Percentiles rank a stretch among this genome's conserved stretches.
Evolutionary conservation across 768 basidiomycete genomes (phyloP).

Genomic region (Kwoniella newhampshirensis): DNA sequence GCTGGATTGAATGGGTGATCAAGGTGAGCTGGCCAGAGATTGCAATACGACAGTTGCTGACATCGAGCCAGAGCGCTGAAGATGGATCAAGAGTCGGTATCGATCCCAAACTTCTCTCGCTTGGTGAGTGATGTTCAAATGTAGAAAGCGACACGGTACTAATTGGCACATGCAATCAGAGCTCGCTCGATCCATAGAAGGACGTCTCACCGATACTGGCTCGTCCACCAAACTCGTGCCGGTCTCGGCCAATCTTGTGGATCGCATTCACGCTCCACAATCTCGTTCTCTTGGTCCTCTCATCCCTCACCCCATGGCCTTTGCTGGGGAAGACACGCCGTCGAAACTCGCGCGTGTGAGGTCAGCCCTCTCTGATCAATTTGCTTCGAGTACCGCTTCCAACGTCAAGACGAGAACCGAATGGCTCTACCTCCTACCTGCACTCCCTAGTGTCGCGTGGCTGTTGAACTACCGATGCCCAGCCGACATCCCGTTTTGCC

Average conservation of each 20-base stretch:
- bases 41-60: slow-evolving; percentile 4
- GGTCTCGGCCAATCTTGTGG: slow-evolving; percentile 40
- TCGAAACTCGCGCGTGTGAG: slow-evolving; percentile 72
- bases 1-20: slow-evolving; percentile 40
- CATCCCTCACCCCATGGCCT: slow-evolving; percentile 65
- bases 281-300: slow-evolving; percentile 59
- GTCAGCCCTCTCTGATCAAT: slow-evolving; percentile 21
- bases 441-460: slow-evolving; percentile 67
- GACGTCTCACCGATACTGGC: slow-evolving; percentile 10
- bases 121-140: slow-evolving; percentile 13
- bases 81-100: slow-evolving; percentile 45
- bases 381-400: slow-evolving; percentile 7
- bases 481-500: slow-evolving; percentile 85
- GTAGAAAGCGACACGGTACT: not conserved
- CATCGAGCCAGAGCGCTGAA: slow-evolving; percentile 22
- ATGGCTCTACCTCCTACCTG: slow-evolving; percentile 65
- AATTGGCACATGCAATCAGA: slow-evolving; percentile 1
- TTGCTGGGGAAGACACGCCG: slow-evolving; percentile 59
- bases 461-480: slow-evolving; percentile 78
- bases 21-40: slow-evolving; percentile 24
- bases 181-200: slow-evolving; percentile 17
- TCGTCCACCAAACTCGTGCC: slow-evolving; percentile 35
- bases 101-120: slow-evolving; percentile 45
- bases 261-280: slow-evolving; percentile 55
- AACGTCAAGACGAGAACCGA: slow-evolving; percentile 1